These are phyloP conservation scores for Condylostoma magnum DNA, from an alignment of 169 alveolate genomes.

Conservation along the genomic window DNA sequence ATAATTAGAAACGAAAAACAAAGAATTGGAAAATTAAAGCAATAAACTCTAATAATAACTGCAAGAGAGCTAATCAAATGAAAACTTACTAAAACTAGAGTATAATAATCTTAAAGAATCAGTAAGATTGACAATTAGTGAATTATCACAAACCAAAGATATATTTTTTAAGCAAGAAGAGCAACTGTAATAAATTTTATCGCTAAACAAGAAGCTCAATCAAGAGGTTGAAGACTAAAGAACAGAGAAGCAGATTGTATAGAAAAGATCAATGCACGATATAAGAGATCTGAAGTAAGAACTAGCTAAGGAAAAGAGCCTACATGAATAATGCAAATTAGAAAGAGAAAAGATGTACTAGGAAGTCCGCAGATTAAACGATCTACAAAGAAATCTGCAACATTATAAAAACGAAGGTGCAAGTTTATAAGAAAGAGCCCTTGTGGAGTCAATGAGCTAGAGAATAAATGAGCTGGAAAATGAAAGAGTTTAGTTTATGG, in stretches of 20 bases:
- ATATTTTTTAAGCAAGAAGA: too few relatives aligned
- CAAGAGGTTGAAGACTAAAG: slow-evolving; percentile 11
- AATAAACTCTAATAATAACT: background rate
- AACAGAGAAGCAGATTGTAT: slow-evolving; percentile 22
- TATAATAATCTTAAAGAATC: slow-evolving; percentile 20
- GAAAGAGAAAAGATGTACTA: slow-evolving; percentile 24
- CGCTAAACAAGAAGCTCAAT: background rate
- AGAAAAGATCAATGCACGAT: slow-evolving; percentile 28
- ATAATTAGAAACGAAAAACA: background rate
- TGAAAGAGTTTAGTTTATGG: background rate
- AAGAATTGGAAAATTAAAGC: background rate
- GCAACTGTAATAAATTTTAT: too few relatives aligned
- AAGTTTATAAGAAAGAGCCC: slow-evolving; percentile 2
- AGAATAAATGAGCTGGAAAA: slow-evolving; percentile 20
- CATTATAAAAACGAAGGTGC: background rate
- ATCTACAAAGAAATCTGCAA: background rate
- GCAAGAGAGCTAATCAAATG: slow-evolving; percentile 8
- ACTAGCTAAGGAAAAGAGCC: slow-evolving; percentile 19
- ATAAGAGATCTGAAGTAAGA: slow-evolving; percentile 14
- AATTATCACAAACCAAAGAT: too few relatives aligned
- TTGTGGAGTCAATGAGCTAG: slow-evolving; percentile 10
- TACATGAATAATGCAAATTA: slow-evolving; percentile 17
- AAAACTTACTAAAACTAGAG: slow-evolving; percentile 5
- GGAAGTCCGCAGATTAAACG: background rate
- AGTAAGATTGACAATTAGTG: background rate